These are phyloP conservation scores for Phytophthora constricta DNA, from an alignment of 352 stramenopile species.

Conservation along the genomic window DNA sequence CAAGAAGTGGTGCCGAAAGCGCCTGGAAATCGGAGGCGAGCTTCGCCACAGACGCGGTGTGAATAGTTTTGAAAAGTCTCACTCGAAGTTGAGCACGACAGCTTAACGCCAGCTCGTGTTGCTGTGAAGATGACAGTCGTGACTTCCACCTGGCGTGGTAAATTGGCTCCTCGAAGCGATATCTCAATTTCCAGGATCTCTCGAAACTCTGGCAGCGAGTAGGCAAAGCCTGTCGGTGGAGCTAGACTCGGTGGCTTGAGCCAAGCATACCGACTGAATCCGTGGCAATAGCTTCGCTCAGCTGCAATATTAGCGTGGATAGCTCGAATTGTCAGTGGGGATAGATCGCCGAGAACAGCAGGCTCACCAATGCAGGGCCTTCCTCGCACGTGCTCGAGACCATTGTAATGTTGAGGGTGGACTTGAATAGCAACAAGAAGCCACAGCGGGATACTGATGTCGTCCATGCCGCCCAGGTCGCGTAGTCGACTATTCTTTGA, in stretches of 20 bases:
- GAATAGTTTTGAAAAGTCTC: neutral
- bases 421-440: slow-evolving; percentile 60
- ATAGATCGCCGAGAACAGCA: neutral
- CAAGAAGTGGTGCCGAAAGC: neutral
- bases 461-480: slow-evolving; percentile 51
- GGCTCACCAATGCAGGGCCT: neutral
- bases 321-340: neutral
- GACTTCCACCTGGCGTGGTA: neutral
- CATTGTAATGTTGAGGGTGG: slow-evolving; percentile 1
- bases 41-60: neutral
- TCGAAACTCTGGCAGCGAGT: slow-evolving; percentile 1
- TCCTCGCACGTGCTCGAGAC: neutral
- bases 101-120: neutral
- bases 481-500: slow-evolving; percentile 37
- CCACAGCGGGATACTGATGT: slow-evolving; percentile 70
- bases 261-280: neutral
- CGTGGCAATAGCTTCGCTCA: neutral
- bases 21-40: neutral
- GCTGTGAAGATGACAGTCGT: neutral
- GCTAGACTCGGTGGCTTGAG: neutral
- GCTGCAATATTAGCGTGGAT: slow-evolving; percentile 2
- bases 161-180: neutral
- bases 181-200: neutral
- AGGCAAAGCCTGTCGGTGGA: neutral
- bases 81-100: neutral